Base-by-base conservation (phyloP, 1,284 basidiomycete genomes). In the Chalciporus sp. region DNA sequence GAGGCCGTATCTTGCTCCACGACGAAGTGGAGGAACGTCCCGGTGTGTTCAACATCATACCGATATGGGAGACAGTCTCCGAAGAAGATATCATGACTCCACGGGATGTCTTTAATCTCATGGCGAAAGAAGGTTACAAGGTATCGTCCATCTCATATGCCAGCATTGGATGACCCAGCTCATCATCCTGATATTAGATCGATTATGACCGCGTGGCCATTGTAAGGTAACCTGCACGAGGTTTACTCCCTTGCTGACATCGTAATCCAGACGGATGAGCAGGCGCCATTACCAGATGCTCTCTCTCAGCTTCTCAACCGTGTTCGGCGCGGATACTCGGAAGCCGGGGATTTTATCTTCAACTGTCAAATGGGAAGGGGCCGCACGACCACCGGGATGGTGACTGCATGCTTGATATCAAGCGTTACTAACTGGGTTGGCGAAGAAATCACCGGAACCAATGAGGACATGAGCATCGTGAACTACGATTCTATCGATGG, bases 1-100 rank as follows among this genome's bases (percentile, higher is more conserved):
- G 82, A 27, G 95, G 95, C 2, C 85, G 93, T 28, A 85, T 99
- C 35, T 76, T 99, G 4, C 79, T 96, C 1, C 97, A 99, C 61
- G 97, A 99, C 66, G 97, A 99, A 74, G 84, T 96, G 7, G 95
- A 98, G 71, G 94, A 95, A 56, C 83, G 91, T 28, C 91, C 94
- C 1, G 96, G 96, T 1, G 82, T 86, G 2, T 99, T 95, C 73
- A 84, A 86, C 20, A 90, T 95, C 61, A 86, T 94, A 44, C 92
- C 93, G 0, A 80, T 88, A 44, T 97, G 94, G 95, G 94, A 96
- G 72, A 85, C 82, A 7, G 87, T 95, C 26, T 76, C 82, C 2
- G 90, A 94, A 55, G 78, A 82, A 23, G 95, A 99, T 56, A 94
- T 99, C 58, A 85, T 97, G 79, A 99, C 97, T 0, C 96, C 97